Evolutionary conservation across 1,284 basidiomycete genomes (phyloP).

Genomic region (Hypsizygus ulmarius): DNA sequence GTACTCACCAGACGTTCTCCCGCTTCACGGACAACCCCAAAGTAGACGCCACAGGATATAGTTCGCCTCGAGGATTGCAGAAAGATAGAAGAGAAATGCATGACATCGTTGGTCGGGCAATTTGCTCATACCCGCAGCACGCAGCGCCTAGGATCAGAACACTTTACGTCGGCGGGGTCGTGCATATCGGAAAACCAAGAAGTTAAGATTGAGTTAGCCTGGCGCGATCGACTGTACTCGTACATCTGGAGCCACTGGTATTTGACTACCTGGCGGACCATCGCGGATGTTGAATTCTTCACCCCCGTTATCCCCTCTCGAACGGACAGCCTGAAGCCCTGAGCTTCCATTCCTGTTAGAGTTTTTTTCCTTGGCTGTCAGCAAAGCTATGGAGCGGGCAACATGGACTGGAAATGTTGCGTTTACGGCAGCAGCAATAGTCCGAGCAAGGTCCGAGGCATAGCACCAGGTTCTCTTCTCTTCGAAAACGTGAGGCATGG

Average conservation of each 20-base stretch:
- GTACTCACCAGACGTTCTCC: too few relatives aligned
- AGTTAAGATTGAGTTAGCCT: slow-evolving; percentile 5
- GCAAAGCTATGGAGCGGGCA: background rate
- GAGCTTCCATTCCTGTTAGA: background rate
- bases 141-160: too few relatives aligned
- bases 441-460: slow-evolving; percentile 14
- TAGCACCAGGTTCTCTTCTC: slow-evolving; percentile 1
- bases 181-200: background rate
- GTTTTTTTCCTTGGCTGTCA: background rate
- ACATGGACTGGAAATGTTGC: slow-evolving; percentile 6
- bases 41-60: too few relatives aligned
- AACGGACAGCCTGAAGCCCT: slow-evolving; percentile 5
- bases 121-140: too few relatives aligned
- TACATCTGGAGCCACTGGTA: slow-evolving; percentile 3
- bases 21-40: too few relatives aligned
- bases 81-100: too few relatives aligned
- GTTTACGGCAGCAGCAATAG: background rate
- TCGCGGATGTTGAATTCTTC: slow-evolving; percentile 5
- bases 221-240: slow-evolving; percentile 1
- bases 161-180: too few relatives aligned
- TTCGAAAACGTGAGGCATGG: slow-evolving; percentile 7
- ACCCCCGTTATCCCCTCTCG: background rate
- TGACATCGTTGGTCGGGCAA: too few relatives aligned
- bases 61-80: too few relatives aligned
- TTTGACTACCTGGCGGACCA: slow-evolving; percentile 12